Evolutionary conservation across 345 rosid genomes (phyloP).

Genomic region (Eucalyptus rudis): DNA sequence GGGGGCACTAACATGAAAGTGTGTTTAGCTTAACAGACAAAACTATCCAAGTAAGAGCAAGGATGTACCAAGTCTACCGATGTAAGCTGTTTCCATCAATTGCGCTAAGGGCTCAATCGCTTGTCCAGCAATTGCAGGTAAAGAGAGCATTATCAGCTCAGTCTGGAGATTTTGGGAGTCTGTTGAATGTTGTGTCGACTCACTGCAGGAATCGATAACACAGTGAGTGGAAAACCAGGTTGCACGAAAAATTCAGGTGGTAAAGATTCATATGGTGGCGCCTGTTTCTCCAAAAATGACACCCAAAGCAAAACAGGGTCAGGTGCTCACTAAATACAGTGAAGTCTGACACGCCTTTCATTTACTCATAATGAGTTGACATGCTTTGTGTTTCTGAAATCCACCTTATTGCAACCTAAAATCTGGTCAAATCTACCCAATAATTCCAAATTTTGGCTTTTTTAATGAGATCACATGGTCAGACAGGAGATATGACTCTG

Average conservation of each 20-base stretch:
- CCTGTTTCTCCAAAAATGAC: not conserved
- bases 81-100: conserved; percentile 92
- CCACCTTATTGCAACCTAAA: not conserved
- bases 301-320: not conserved
- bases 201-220: not conserved
- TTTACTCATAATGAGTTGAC: not conserved
- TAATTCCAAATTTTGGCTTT: not conserved
- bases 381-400: not conserved
- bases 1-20: not conserved
- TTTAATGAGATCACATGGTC: not conserved
- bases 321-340: not conserved
- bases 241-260: not conserved
- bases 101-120: conserved; percentile 80
- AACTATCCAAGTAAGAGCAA: not conserved
- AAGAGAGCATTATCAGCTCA: conserved; percentile 74
- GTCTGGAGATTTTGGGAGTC: not conserved
- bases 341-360: not conserved
- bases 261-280: not conserved
- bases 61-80: conserved; percentile 71
- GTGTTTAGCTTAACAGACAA: not conserved
- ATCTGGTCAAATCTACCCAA: not conserved
- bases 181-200: not conserved
- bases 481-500: not conserved
- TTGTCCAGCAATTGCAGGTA: conserved; percentile 90
- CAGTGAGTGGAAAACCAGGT: not conserved